phyloP scores from a whole-genome alignment of 495 filamentous ascomycete genomes.

The Immersiella caudata region DNA sequence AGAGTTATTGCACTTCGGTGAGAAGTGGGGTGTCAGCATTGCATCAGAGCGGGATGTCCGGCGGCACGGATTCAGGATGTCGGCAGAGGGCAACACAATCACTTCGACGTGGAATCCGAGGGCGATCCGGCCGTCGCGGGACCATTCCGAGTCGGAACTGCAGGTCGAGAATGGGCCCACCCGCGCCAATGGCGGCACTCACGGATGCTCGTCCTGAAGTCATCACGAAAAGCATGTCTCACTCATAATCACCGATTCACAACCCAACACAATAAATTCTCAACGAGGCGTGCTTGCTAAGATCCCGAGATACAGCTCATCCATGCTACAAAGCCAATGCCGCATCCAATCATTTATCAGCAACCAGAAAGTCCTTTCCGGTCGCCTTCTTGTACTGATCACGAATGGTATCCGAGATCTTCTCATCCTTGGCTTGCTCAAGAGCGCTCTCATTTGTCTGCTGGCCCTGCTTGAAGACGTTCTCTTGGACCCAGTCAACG shows the following conservation, averaged over 20 bases:
- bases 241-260: background rate
- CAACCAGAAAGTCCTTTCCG: conserved; percentile 62
- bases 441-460: conserved; percentile 70
- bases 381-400: conserved; percentile 62
- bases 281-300: background rate
- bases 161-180: too few relatives aligned
- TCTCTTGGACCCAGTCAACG: conserved; percentile 66
- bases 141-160: too few relatives aligned
- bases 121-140: background rate
- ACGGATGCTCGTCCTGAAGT: background rate
- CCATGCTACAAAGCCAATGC: background rate
- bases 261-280: background rate
- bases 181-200: background rate
- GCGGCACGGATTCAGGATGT: background rate
- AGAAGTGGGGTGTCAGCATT: background rate
- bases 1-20: background rate
- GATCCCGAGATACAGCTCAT: background rate
- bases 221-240: too few relatives aligned
- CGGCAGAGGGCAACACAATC: background rate
- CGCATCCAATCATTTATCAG: conserved; percentile 52
- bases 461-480: conserved; percentile 60
- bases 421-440: conserved; percentile 74
- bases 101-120: background rate
- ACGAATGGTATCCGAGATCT: conserved; percentile 65
- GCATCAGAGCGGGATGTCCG: background rate